These are phyloP conservation scores for Thuja plicata DNA, from an alignment of 83 land plant genomes.

Conservation along the genomic window DNA sequence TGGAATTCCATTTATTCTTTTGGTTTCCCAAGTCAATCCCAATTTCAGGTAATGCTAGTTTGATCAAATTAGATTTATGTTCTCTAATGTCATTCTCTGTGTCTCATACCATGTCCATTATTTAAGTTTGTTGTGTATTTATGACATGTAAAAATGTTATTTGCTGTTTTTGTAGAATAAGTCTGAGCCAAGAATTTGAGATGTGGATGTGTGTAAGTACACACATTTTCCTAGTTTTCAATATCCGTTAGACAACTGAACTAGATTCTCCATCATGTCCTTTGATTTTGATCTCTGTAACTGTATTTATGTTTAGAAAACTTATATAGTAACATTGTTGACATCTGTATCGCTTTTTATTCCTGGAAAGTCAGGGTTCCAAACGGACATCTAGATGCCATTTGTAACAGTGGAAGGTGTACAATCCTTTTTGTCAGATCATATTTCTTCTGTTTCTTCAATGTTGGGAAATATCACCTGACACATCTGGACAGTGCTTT, in stretches of 20 bases:
- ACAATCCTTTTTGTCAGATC: neutral
- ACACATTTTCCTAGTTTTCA: too few species aligned
- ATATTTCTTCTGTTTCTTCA: neutral
- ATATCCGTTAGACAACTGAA: neutral
- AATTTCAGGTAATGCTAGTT: too few species aligned
- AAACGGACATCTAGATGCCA: neutral
- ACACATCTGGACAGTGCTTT: neutral
- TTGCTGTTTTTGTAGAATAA: too few species aligned
- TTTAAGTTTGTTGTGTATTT: too few species aligned
- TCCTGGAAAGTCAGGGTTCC: neutral
- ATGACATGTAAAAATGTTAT: too few species aligned
- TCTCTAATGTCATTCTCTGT: too few species aligned
- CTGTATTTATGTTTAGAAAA: neutral
- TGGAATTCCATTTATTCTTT: too few species aligned
- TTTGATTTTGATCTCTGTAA: too few species aligned
- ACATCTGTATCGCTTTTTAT: neutral
- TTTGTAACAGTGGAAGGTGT: neutral
- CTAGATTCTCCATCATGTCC: too few species aligned
- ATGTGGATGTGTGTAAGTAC: neutral
- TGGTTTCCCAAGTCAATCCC: too few species aligned
- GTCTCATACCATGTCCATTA: too few species aligned
- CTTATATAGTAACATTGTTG: neutral
- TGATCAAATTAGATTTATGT: too few species aligned
- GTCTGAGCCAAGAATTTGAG: neutral
- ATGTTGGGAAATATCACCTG: neutral